These are phyloP conservation scores for Acacia pycnantha DNA, from an alignment of 331 rosid species.

Conservation along the genomic window DNA sequence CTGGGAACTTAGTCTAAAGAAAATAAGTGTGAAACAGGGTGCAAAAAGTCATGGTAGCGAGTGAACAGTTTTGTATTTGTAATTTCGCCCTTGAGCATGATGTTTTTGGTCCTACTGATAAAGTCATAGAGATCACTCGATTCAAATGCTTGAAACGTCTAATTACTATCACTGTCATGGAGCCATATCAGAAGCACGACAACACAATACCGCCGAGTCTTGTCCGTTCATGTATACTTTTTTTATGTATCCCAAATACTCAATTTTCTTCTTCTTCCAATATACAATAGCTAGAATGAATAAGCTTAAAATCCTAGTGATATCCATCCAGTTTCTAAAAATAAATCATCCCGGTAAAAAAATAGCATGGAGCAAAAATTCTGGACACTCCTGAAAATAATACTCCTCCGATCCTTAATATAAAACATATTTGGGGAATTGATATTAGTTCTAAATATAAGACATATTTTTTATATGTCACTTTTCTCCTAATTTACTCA, in stretches of 20 bases:
- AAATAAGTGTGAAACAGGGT: constrained; percentile 10
- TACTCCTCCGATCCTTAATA: too few species aligned
- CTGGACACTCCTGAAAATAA: background rate
- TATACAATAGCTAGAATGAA: background rate
- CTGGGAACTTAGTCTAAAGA: constrained; percentile 10
- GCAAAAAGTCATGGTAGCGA: background rate
- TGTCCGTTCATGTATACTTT: background rate
- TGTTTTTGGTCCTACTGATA: background rate
- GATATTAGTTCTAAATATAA: too few species aligned
- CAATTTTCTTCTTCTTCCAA: background rate
- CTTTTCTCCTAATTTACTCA: too few species aligned
- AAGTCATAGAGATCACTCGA: background rate
- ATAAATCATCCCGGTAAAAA: background rate
- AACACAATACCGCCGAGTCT: background rate
- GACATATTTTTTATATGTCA: too few species aligned
- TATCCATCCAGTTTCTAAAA: background rate
- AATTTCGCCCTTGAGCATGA: background rate
- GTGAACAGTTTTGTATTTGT: background rate
- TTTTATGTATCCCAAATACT: background rate
- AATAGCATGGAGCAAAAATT: background rate
- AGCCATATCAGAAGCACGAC: background rate
- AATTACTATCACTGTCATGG: background rate
- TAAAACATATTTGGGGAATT: too few species aligned
- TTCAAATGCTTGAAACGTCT: background rate
- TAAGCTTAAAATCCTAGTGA: background rate